Conservation (phyloP, 208 protist species). For the Trypanosoma rangeli region DNA sequence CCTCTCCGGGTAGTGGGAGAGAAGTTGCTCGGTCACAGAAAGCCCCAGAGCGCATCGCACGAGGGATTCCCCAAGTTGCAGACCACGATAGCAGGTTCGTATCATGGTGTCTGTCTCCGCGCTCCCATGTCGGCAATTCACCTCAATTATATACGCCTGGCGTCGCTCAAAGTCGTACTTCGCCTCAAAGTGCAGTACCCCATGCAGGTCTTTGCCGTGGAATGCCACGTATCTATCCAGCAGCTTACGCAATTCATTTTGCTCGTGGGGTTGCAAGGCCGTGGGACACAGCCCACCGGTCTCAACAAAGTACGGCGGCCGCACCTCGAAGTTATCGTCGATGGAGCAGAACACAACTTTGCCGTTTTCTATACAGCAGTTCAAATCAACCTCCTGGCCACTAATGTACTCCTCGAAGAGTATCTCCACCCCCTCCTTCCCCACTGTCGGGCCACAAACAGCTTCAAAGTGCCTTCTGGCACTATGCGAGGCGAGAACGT, state of each 20-base stretch:
- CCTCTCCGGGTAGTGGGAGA: conserved; percentile 36
- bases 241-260: conserved; percentile 45
- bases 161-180: conserved; percentile 63
- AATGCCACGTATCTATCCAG: conserved; percentile 42
- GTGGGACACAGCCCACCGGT: conserved; percentile 66
- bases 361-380: conserved; percentile 70
- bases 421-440: conserved; percentile 28
- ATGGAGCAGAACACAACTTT: conserved; percentile 60
- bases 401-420: conserved; percentile 76
- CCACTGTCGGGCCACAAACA: conserved; percentile 11
- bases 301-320: conserved; percentile 72
- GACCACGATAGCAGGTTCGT: conserved; percentile 47
- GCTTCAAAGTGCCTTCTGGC: conserved; percentile 52
- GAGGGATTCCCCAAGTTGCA: conserved; percentile 64
- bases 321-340: conserved; percentile 71
- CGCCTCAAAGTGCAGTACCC: conserved; percentile 82
- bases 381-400: conserved; percentile 83
- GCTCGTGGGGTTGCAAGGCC: conserved; percentile 19
- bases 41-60: conserved; percentile 64
- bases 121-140: conserved; percentile 82
- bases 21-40: conserved; percentile 40
- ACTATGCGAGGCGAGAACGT: conserved; percentile 34
- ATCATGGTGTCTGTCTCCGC: conserved; percentile 78
- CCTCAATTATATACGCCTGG: conserved; percentile 74
- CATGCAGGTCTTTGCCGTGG: conserved; percentile 40